phyloP scores from a whole-genome alignment of 2,329 filamentous ascomycete species.

The Penicillium sp. region DNA sequence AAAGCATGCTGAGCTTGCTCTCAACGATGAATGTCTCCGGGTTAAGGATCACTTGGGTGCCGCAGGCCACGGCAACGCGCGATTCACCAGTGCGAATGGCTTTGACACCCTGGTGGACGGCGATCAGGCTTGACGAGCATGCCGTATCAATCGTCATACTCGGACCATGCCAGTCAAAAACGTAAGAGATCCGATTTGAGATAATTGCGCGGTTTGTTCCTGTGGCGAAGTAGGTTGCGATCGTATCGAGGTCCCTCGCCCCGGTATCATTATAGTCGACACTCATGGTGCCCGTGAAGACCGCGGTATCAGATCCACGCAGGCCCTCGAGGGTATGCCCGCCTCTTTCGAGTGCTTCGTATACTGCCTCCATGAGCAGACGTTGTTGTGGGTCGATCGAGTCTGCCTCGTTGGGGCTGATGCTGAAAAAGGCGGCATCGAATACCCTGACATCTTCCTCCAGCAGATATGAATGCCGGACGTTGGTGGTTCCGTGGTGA shows the following conservation, averaged over 20 bases:
- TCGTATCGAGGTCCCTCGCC: slow-evolving; percentile 2
- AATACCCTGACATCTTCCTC: not conserved
- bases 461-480: no score
- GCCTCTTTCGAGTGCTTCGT: slow-evolving; percentile 4
- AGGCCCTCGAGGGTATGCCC: slow-evolving; percentile 7
- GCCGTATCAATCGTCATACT: slow-evolving; percentile 47
- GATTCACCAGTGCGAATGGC: not conserved
- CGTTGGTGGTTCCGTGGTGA: no score
- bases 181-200: slow-evolving; percentile 37
- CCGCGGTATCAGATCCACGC: slow-evolving; percentile 7
- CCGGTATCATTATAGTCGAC: slow-evolving; percentile 4
- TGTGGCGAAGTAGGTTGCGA: slow-evolving; percentile 12
- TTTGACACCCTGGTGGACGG: slow-evolving; percentile 3
- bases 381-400: slow-evolving; percentile 3
- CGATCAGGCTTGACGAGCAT: slow-evolving; percentile 43
- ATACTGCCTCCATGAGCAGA: slow-evolving; percentile 5
- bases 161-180: slow-evolving; percentile 11
- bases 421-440: slow-evolving; percentile 3
- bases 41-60: not conserved
- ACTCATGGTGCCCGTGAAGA: slow-evolving; percentile 6
- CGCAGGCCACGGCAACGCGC: not conserved
- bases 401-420: slow-evolving; percentile 1
- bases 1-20: not conserved
- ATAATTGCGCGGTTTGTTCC: slow-evolving; percentile 32
- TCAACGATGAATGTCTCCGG: not conserved